Percentiles rank a stretch among this genome's conserved stretches.
Evolutionary conservation across 495 filamentous ascomycete species (phyloP).

Genomic region (Daldinia vernicosa): DNA sequence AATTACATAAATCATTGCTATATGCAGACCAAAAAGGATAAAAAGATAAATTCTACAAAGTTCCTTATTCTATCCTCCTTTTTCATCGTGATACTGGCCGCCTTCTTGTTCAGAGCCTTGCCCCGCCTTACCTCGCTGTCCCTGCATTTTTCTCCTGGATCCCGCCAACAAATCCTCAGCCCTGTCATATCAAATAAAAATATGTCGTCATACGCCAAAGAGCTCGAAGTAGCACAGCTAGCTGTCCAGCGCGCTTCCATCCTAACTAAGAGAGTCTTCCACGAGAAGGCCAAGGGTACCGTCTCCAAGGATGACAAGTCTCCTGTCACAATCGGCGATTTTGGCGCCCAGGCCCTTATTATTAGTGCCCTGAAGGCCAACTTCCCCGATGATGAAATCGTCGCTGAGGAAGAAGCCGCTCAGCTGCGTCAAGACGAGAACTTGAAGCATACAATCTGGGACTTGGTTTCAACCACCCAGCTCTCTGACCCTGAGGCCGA

Average conservation of each 20-base stretch:
- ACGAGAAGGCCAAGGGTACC: conserved; percentile 90
- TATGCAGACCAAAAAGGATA: conserved; percentile 32
- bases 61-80: conserved; percentile 33
- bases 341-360: conserved; percentile 95
- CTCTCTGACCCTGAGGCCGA: conserved; percentile 74
- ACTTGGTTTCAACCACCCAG: conserved; percentile 73
- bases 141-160: conserved; percentile 34
- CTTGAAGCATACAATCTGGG: conserved; percentile 80
- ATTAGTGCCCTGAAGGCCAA: conserved; percentile 86
- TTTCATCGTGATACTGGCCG: conserved; percentile 45
- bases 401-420: conserved; percentile 92
- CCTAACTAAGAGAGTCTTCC: conserved; percentile 93
- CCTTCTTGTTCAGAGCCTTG: conserved; percentile 40
- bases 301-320: conserved; percentile 93
- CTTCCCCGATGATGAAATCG: conserved; percentile 90
- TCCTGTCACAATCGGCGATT: conserved; percentile 97
- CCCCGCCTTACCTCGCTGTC: conserved; percentile 46
- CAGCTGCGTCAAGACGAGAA: conserved; percentile 72
- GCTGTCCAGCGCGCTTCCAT: conserved; percentile 89
- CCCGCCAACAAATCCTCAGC: conserved; percentile 32
- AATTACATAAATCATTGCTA: conserved; percentile 9
- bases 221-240: conserved; percentile 86
- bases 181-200: conserved; percentile 6
- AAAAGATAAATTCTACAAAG: conserved; percentile 24
- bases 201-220: conserved; percentile 71